phyloP scores from a whole-genome alignment of 192 early-diverging fungal genomes.

The Helicostylum pulchrum region DNA sequence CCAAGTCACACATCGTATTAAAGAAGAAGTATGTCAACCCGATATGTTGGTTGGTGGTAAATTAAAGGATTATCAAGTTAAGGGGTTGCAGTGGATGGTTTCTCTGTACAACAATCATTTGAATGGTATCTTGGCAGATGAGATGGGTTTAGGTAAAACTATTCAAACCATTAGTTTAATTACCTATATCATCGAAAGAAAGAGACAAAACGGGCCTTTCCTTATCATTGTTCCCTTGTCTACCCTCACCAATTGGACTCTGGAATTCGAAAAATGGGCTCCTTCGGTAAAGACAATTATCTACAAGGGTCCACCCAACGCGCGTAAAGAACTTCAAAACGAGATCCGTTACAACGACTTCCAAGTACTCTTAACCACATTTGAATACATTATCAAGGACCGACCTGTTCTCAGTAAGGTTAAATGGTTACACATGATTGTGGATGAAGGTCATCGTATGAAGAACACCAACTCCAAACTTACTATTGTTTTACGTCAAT shows the following conservation, averaged over 20 bases:
- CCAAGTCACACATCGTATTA: conserved; percentile 80
- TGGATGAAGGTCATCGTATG: conserved; percentile 99
- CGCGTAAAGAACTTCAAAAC: conserved; percentile 68
- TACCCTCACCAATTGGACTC: conserved; percentile 94
- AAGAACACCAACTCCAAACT: conserved; percentile 94
- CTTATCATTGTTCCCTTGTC: conserved; percentile 96
- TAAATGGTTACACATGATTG: conserved; percentile 98
- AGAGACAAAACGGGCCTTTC: conserved; percentile 92
- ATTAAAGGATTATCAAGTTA: conserved; percentile 96
- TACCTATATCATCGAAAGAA: conserved; percentile 93
- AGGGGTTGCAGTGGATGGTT: conserved; percentile 99
- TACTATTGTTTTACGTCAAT: conserved; percentile 77
- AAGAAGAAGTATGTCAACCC: conserved; percentile 81
- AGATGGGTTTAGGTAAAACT: conserved; percentile 88
- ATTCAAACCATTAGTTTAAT: conserved; percentile 97
- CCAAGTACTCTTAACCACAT: conserved; percentile 97
- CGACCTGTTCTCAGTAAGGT: conserved; percentile 81
- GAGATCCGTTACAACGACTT: conserved; percentile 78
- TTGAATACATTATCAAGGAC: conserved; percentile 95
- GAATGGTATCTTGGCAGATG: conserved; percentile 97
- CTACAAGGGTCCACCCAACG: conserved; percentile 85
- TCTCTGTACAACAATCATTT: conserved; percentile 97
- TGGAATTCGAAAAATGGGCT: conserved; percentile 99
- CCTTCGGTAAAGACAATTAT: conserved; percentile 84
- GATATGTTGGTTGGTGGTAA: conserved; percentile 81